Conservation (phyloP, 768 basidiomycete species). For the button mushroom (Agaricus bisporus) region DNA sequence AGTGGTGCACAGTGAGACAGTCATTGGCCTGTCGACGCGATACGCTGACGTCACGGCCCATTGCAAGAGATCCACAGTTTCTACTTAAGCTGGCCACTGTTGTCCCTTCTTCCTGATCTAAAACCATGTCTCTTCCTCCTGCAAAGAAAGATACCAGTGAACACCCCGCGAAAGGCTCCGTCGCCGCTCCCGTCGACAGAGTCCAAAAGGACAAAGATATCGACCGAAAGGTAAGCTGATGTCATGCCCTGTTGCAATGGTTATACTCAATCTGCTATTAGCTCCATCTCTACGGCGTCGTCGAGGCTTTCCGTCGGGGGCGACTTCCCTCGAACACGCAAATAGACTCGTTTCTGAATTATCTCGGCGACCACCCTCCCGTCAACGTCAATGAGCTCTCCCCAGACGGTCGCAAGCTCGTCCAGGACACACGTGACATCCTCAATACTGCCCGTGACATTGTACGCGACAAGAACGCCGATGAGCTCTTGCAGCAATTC, state of each 20-base stretch:
- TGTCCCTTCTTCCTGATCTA: not conserved
- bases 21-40: too few species aligned
- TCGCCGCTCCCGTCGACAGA: constrained; percentile 62
- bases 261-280: constrained; percentile 15
- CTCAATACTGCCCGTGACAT: constrained; percentile 67
- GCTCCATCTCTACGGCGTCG: constrained; percentile 74
- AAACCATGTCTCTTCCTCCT: constrained; percentile 61
- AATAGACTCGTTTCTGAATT: constrained; percentile 66
- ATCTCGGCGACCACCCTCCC: constrained; percentile 53
- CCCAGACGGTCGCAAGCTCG: constrained; percentile 67
- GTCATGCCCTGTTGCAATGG: not conserved
- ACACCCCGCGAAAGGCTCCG: constrained; percentile 50
- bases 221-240: constrained; percentile 56
- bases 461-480: constrained; percentile 79
- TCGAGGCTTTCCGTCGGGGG: constrained; percentile 76
- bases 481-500: constrained; percentile 91
- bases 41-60: constrained; percentile 8
- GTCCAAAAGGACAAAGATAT: constrained; percentile 63
- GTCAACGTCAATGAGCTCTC: constrained; percentile 65
- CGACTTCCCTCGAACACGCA: constrained; percentile 77
- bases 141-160: constrained; percentile 56
- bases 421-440: constrained; percentile 75
- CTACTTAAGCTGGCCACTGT: not conserved
- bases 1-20: too few species aligned
- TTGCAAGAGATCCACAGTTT: not conserved